Evolutionary conservation across 495 filamentous ascomycete species (phyloP), one percentile per base, ranked within the genome.

Genomic region (Rostrohypoxylon terebratum): DNA sequence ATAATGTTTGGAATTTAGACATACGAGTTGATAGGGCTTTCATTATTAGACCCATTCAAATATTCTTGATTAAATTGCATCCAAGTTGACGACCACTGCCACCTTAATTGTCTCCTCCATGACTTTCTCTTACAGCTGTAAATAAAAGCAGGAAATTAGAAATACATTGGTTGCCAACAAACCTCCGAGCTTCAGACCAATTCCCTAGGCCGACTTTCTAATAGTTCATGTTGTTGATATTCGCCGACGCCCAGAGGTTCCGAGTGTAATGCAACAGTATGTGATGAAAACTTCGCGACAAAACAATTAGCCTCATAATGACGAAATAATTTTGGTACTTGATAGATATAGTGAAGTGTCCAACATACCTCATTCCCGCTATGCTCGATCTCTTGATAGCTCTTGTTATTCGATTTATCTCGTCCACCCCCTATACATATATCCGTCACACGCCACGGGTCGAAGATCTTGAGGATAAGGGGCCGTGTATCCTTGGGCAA

Each of bases 351-450:
- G n/a, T n/a, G n/a, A n/a, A n/a, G n/a, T 34, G 33, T 34, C 8
- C 4, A 9, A 13, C 42, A 20, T 48, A 48, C 58, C 58, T 61
- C 58, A 8, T 61, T 61, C 7, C 58, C 6, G 14, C 7, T n/a
- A 16, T 62, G 16, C 4, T 25, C 40, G 8, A 47, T 20, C n/a
- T 62, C 59, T 6, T 23, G 6, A n/a, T 50, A 50, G 5, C 21
- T 13, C 7, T 48, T 21, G 11, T 36, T 11, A 42, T 34, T 31
- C 16, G 44, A 62, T 28, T 62, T 48, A 9, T 31, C 13, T 4
- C 25, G 59, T 16, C 44, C 25, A 3, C 40, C 16, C 8, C 13
- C n/a, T 14, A 62, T 11, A 16, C 13, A 36, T 14, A 62, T 11
- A 16, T 36, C 44, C 9, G 16, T 20, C 18, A 47, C 13, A 13